These are phyloP conservation scores for Spinellus fusiger DNA, from an alignment of 192 early-diverging fungal species.

Conservation along the genomic window DNA sequence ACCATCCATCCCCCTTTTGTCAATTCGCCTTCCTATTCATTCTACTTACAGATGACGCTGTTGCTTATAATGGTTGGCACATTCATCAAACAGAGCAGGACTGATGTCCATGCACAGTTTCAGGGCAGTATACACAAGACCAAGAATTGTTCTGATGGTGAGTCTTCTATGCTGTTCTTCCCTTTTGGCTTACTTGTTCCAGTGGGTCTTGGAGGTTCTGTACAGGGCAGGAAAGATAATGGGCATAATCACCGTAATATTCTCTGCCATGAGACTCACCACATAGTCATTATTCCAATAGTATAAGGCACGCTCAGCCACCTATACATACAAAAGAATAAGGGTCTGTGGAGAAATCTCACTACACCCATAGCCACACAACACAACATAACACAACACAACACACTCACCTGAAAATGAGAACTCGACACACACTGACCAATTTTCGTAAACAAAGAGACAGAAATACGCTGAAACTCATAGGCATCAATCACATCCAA, in stretches of 20 bases:
- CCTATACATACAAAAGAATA: slow-evolving; percentile 30
- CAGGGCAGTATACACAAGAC: slow-evolving; percentile 83
- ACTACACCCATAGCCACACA: not conserved
- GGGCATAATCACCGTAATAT: slow-evolving; percentile 76
- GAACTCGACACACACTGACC: slow-evolving; percentile 75
- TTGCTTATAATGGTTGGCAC: slow-evolving; percentile 78
- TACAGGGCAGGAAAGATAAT: slow-evolving; percentile 84
- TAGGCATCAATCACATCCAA: slow-evolving; percentile 79
- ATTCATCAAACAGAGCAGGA: slow-evolving; percentile 84
- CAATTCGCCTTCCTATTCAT: not conserved
- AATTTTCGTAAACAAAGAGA: slow-evolving; percentile 80
- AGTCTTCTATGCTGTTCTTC: not conserved
- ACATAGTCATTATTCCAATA: slow-evolving; percentile 94
- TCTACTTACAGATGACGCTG: slow-evolving; percentile 52
- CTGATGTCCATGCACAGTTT: slow-evolving; percentile 88
- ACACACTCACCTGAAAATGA: slow-evolving; percentile 72
- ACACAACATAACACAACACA: no score
- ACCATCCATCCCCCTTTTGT: not conserved
- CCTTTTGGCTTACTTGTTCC: slow-evolving; percentile 60
- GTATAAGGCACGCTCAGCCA: slow-evolving; percentile 82
- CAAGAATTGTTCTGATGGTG: slow-evolving; percentile 69
- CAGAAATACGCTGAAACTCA: slow-evolving; percentile 76
- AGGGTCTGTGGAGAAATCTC: no score
- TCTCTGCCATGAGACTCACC: slow-evolving; percentile 80
- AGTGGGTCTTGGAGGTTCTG: slow-evolving; percentile 83